Evolutionary conservation across 2,329 filamentous ascomycete species (phyloP).

Genomic region (Colletotrichum higginsianum): DNA sequence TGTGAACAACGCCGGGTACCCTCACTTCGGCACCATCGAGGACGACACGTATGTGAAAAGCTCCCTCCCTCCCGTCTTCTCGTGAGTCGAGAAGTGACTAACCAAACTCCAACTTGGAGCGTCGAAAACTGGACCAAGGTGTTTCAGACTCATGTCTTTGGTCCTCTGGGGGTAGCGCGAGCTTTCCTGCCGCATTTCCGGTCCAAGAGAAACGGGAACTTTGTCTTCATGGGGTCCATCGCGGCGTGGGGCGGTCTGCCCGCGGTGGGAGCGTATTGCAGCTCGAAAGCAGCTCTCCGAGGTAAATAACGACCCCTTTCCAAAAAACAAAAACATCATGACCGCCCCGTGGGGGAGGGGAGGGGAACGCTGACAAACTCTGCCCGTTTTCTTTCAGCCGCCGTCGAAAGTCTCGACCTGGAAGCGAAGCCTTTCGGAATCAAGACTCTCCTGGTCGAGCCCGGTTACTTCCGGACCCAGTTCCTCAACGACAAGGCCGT

Average conservation of each 20-base stretch:
- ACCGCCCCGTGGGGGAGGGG: too few species aligned
- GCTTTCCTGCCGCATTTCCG: constrained; percentile 52
- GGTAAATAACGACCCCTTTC: constrained; percentile 37
- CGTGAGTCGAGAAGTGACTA: neutral
- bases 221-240: constrained; percentile 55
- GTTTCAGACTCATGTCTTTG: constrained; percentile 55
- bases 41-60: constrained; percentile 45
- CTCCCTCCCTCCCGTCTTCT: neutral
- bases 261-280: constrained; percentile 50
- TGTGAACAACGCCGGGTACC: constrained; percentile 57
- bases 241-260: constrained; percentile 53
- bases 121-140: constrained; percentile 16
- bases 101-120: neutral
- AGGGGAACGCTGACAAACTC: too few species aligned
- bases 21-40: constrained; percentile 48
- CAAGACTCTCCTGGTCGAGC: constrained; percentile 56
- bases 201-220: constrained; percentile 48
- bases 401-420: constrained; percentile 52
- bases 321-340: neutral
- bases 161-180: constrained; percentile 54
- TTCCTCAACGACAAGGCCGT: constrained; percentile 51
- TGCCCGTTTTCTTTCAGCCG: constrained; percentile 37
- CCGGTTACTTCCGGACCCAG: constrained; percentile 62
- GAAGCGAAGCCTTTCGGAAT: constrained; percentile 51
- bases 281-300: constrained; percentile 52